Percentiles rank a stretch among this genome's conserved stretches.
Evolutionary conservation across 179 eudicot genomes (phyloP).

Genomic region (Sideroxylon spinosum): DNA sequence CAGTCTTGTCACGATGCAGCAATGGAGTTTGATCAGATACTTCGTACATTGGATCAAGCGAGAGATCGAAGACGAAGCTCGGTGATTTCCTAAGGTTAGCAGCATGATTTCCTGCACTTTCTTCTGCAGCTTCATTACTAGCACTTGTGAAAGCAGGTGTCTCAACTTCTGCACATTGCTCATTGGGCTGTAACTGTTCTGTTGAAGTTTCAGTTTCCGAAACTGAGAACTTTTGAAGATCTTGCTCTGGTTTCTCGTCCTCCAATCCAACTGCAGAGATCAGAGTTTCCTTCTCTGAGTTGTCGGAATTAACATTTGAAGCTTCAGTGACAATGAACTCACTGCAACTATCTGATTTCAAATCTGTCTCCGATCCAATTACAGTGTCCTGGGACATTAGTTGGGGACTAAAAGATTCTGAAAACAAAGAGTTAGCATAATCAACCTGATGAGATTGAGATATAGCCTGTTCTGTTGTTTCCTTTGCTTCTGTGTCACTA

Average conservation of each 20-base stretch:
- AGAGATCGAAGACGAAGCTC: conserved; percentile 46
- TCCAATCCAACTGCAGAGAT: background rate
- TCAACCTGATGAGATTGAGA: background rate
- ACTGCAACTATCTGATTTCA: background rate
- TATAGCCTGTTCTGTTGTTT: background rate
- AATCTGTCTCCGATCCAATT: background rate
- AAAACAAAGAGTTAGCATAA: background rate
- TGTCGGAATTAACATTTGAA: background rate
- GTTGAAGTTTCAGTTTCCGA: too few species aligned
- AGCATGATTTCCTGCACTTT: background rate
- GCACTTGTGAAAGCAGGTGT: background rate
- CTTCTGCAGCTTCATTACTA: background rate
- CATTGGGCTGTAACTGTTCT: too few species aligned
- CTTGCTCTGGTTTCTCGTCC: background rate
- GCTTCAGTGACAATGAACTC: background rate
- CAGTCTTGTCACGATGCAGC: conserved; percentile 24
- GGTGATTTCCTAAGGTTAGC: conserved; percentile 30
- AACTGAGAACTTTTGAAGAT: too few species aligned
- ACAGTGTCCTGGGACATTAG: background rate
- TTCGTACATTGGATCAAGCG: conserved; percentile 21
- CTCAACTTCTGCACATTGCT: background rate
- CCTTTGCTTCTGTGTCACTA: conserved; percentile 3
- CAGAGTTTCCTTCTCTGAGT: background rate
- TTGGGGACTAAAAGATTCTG: background rate
- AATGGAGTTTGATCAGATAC: conserved; percentile 49